Conservation (phyloP, 2,329 filamentous ascomycete species). For the Hyphodiscus sp. region DNA sequence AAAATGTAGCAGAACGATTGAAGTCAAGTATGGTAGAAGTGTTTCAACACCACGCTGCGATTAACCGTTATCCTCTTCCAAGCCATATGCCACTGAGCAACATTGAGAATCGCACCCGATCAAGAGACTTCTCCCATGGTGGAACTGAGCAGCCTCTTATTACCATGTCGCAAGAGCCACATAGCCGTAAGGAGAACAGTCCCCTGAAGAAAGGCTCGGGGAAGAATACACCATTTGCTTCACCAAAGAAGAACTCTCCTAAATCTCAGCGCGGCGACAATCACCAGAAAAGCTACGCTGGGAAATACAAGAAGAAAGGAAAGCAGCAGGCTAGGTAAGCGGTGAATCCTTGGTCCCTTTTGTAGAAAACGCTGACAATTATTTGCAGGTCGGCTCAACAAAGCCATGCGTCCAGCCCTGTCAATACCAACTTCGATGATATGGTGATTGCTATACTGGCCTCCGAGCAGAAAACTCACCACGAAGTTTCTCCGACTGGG, state of each 20-base stretch:
- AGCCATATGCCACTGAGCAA: not conserved
- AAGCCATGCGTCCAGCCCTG: not conserved
- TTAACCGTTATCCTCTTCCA: not conserved
- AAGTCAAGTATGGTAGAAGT: not conserved
- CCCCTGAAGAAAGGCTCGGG: not conserved
- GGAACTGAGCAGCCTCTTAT: not conserved
- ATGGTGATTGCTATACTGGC: not conserved
- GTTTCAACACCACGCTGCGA: not conserved
- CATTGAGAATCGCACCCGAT: not conserved
- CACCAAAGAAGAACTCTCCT: not conserved
- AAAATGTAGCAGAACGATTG: not conserved
- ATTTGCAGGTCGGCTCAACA: not conserved
- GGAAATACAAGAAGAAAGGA: slow-evolving; percentile 4
- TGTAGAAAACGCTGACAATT: not conserved
- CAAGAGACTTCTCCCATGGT: not conserved
- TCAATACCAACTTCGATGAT: not conserved
- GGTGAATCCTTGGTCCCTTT: not conserved
- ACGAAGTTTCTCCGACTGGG: not conserved
- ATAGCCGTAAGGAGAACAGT: not conserved
- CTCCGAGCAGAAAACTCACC: not conserved
- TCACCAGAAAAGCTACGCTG: not conserved
- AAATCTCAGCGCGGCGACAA: not conserved
- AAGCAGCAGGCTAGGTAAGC: slow-evolving; percentile 9
- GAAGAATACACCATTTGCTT: not conserved
- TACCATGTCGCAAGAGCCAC: not conserved